A percentile compares a stretch with the other conserved stretches of the same genome.
Conservation (phyloP, 2,329 filamentous ascomycete species). For the Colletotrichum neosansevieriae region DNA sequence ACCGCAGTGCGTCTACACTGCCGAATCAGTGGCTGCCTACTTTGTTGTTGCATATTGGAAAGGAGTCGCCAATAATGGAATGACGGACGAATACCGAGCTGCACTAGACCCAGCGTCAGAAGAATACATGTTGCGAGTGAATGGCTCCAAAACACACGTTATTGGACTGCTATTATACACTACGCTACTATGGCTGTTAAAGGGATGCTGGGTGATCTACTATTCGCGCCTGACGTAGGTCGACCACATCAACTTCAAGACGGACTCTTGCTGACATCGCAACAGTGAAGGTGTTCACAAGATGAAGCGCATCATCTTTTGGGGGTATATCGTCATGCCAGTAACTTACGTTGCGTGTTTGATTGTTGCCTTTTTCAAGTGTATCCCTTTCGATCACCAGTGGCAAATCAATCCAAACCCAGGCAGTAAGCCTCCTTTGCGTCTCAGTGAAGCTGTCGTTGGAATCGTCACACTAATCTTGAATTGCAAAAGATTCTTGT, state of each 20-base stretch:
- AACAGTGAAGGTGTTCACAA: slow-evolving; percentile 21
- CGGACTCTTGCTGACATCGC: neutral
- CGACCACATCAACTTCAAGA: slow-evolving; percentile 15
- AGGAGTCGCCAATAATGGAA: slow-evolving; percentile 63
- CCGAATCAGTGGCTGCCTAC: slow-evolving; percentile 46
- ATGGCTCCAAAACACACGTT: slow-evolving; percentile 65
- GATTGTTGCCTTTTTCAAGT: slow-evolving; percentile 58
- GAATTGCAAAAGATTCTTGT: slow-evolving; percentile 4
- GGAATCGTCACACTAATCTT: neutral
- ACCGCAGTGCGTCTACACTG: slow-evolving; percentile 11
- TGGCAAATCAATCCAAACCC: slow-evolving; percentile 61
- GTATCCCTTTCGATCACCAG: slow-evolving; percentile 55
- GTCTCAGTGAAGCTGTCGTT: rapidly evolving
- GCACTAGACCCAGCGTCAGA: slow-evolving; percentile 51
- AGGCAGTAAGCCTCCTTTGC: neutral
- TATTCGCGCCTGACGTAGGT: slow-evolving; percentile 62
- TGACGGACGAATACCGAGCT: slow-evolving; percentile 60
- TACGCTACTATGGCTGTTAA: slow-evolving; percentile 63
- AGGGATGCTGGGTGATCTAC: slow-evolving; percentile 64
- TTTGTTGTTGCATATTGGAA: slow-evolving; percentile 53
- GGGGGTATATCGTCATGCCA: slow-evolving; percentile 27
- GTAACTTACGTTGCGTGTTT: slow-evolving; percentile 20
- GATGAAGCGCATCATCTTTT: slow-evolving; percentile 27
- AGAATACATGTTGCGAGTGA: slow-evolving; percentile 52
- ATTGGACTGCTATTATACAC: slow-evolving; percentile 64